Evolutionary conservation across 139 green algal species (phyloP).

Genomic region (Chlamydomonas sphaeroides): DNA sequence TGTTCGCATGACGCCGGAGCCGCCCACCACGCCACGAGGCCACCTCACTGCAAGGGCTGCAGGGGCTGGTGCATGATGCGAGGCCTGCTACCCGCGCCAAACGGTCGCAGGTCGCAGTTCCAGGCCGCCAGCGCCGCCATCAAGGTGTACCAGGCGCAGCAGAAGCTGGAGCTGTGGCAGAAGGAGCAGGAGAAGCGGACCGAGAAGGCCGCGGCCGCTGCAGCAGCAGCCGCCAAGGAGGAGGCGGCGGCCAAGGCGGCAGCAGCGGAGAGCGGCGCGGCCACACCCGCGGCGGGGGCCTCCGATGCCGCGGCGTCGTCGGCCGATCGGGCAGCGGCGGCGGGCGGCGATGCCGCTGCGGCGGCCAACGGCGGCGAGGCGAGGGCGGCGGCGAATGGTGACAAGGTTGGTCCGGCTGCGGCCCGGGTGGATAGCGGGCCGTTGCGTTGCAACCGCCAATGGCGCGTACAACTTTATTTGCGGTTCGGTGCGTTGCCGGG

Average conservation of each 20-base stretch:
- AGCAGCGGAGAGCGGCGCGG: too few species aligned
- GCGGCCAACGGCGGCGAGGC: not conserved
- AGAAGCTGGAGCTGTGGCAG: constrained; percentile 71
- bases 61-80: too few species aligned
- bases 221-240: not conserved
- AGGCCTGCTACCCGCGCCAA: too few species aligned
- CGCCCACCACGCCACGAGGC: too few species aligned
- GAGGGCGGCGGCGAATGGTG: too few species aligned
- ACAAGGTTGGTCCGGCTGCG: not conserved
- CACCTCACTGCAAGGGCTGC: too few species aligned
- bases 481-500: too few species aligned
- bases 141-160: constrained; percentile 74
- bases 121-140: constrained; percentile 71
- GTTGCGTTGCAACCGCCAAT: too few species aligned
- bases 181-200: constrained; percentile 48
- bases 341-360: not conserved
- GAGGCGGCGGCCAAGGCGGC: not conserved
- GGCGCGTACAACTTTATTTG: too few species aligned
- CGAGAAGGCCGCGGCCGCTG: not conserved
- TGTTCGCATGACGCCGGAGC: too few species aligned
- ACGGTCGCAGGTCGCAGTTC: constrained; percentile 58
- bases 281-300: not conserved
- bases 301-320: too few species aligned
- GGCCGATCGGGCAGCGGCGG: not conserved
- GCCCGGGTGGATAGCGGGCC: too few species aligned